A percentile compares a stretch with the other conserved stretches of the same genome.
Evolutionary conservation across 441 rosid genomes (phyloP).

Genomic region (Hura crepitans): DNA sequence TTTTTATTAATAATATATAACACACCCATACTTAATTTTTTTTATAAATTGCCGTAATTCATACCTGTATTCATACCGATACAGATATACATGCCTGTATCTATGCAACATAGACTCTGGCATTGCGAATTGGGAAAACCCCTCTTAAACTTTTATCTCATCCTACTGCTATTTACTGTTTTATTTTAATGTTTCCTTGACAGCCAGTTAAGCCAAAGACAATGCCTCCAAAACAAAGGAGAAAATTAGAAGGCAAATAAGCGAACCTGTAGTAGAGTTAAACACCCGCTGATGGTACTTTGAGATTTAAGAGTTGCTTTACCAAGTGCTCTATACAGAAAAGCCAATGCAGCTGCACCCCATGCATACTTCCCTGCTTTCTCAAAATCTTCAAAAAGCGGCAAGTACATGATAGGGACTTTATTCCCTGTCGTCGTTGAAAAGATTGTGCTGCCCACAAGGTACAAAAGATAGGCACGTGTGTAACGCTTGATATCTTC

Average conservation of each 20-base stretch:
- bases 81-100: no score
- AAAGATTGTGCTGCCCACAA: slow-evolving; percentile 68
- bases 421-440: slow-evolving; percentile 70
- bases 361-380: slow-evolving; percentile 68
- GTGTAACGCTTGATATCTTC: slow-evolving; percentile 52
- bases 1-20: no score
- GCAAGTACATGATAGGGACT: slow-evolving; percentile 62
- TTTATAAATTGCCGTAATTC: no score
- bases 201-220: slow-evolving; percentile 2
- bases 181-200: background rate
- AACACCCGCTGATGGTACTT: slow-evolving; percentile 72
- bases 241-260: background rate
- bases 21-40: no score
- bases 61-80: no score
- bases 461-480: slow-evolving; percentile 63
- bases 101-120: no score
- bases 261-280: slow-evolving; percentile 63
- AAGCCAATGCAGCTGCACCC: slow-evolving; percentile 75
- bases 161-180: background rate
- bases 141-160: background rate
- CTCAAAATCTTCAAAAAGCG: slow-evolving; percentile 57
- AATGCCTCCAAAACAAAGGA: background rate
- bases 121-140: background rate
- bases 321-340: slow-evolving; percentile 69
- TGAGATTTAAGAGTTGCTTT: slow-evolving; percentile 67